Evolutionary conservation across 228 moss, liverwort and hornwort species (phyloP).

Genomic region (Sphagnum magellanicum): DNA sequence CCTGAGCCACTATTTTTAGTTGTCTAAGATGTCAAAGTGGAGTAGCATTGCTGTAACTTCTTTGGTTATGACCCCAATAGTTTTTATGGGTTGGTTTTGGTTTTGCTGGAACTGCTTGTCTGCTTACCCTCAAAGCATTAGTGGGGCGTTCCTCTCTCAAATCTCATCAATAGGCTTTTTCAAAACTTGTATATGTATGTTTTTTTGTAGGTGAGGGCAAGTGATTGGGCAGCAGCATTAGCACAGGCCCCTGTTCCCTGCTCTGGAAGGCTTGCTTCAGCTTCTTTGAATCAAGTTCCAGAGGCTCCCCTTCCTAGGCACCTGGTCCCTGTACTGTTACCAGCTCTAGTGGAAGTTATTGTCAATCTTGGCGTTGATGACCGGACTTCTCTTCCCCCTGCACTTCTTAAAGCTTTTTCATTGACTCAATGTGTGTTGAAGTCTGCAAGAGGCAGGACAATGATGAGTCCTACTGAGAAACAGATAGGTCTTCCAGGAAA

Average conservation of each 20-base stretch:
- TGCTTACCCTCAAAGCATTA: too few relatives aligned
- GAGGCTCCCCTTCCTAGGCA: conserved; percentile 68
- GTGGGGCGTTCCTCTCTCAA: too few relatives aligned
- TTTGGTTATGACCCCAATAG: too few relatives aligned
- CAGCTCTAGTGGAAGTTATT: conserved; percentile 55
- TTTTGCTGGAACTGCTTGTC: too few relatives aligned
- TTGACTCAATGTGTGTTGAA: conserved; percentile 28
- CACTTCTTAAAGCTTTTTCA: conserved; percentile 38
- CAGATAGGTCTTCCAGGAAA: conserved; percentile 17
- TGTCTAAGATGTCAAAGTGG: too few relatives aligned
- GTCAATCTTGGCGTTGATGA: conserved; percentile 53
- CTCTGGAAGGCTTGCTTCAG: conserved; percentile 60
- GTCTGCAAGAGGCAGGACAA: conserved; percentile 16
- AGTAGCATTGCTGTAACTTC: too few relatives aligned
- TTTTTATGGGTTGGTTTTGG: too few relatives aligned
- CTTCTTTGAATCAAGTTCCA: conserved; percentile 56
- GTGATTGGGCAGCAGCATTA: conserved; percentile 72
- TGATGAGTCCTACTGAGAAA: conserved; percentile 6
- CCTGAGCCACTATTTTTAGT: too few relatives aligned
- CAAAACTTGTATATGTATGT: neutral
- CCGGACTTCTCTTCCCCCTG: conserved; percentile 54
- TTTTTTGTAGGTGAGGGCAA: conserved; percentile 51
- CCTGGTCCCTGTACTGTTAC: conserved; percentile 61
- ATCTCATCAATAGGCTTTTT: too few relatives aligned
- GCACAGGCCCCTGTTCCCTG: conserved; percentile 66